These are phyloP conservation scores for Monilinia polystroma DNA, from an alignment of 2,329 filamentous ascomycete genomes.

Conservation along the genomic window DNA sequence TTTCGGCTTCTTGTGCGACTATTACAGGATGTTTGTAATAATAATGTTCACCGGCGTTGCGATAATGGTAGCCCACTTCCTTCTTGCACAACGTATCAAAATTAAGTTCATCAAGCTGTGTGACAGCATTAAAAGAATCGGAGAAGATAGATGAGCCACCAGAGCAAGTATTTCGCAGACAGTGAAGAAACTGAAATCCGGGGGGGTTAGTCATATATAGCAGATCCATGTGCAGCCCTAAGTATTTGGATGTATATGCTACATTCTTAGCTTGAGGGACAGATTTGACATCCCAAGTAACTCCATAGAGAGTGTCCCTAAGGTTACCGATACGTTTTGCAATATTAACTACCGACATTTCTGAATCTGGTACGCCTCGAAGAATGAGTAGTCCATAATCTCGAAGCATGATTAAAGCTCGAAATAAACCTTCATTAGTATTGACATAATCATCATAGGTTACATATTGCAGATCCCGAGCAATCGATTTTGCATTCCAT, in stretches of 20 bases:
- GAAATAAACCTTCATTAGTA: constrained; percentile 54
- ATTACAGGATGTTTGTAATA: constrained; percentile 57
- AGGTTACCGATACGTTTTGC: constrained; percentile 72
- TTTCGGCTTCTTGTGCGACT: background rate
- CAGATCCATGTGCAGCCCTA: constrained; percentile 91
- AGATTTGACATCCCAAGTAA: constrained; percentile 84
- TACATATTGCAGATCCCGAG: constrained; percentile 55
- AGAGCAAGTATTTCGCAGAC: constrained; percentile 72
- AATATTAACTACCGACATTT: constrained; percentile 65
- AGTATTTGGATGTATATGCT: constrained; percentile 78
- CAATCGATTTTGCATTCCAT: constrained; percentile 50
- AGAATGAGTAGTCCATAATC: constrained; percentile 75
- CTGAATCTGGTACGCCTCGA: constrained; percentile 66
- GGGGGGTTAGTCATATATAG: constrained; percentile 81
- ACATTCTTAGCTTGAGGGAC: constrained; percentile 86
- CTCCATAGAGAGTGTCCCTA: constrained; percentile 86
- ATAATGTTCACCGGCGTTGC: constrained; percentile 64
- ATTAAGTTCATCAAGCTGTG: constrained; percentile 40
- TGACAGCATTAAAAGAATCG: constrained; percentile 66
- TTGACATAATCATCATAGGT: constrained; percentile 71
- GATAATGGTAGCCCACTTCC: constrained; percentile 64
- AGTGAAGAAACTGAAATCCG: constrained; percentile 84
- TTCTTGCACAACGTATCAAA: constrained; percentile 46
- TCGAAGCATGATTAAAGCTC: constrained; percentile 61
- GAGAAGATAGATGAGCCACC: constrained; percentile 87